Conservation (phyloP, 78 protist genomes). For the Dictyostelium intermedium region DNA sequence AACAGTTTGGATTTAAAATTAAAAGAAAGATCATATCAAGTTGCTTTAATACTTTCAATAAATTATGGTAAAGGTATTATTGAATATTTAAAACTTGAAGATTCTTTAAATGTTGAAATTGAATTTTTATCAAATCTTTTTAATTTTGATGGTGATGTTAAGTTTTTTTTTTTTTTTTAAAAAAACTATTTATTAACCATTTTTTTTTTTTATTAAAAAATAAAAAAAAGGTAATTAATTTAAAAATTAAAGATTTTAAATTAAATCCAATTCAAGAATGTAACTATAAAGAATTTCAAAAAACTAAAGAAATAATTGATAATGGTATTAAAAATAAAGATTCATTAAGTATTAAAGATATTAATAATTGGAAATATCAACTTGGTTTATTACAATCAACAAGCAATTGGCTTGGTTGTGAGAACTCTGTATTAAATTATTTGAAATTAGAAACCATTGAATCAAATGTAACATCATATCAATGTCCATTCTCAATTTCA, state of each 20-base stretch:
- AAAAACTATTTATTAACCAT: background rate
- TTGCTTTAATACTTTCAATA: background rate
- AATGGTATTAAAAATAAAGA: background rate
- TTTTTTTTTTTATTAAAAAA: background rate
- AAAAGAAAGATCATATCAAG: constrained; percentile 12
- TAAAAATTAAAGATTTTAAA: background rate
- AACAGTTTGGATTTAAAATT: background rate
- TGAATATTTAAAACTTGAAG: background rate
- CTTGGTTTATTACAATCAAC: background rate
- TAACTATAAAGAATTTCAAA: background rate
- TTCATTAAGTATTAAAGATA: background rate
- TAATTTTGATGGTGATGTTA: background rate
- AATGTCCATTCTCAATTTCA: background rate
- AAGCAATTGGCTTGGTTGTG: background rate
- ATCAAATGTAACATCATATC: background rate
- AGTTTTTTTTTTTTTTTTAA: background rate
- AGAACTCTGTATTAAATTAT: background rate
- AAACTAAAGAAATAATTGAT: background rate
- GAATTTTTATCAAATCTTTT: background rate
- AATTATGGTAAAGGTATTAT: background rate
- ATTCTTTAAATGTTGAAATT: background rate
- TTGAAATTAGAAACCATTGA: background rate
- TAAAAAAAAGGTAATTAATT: background rate
- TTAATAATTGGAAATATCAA: background rate
- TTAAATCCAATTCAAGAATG: background rate